phyloP scores from a whole-genome alignment of 495 filamentous ascomycete genomes.

The Trichoderma asperelloides region DNA sequence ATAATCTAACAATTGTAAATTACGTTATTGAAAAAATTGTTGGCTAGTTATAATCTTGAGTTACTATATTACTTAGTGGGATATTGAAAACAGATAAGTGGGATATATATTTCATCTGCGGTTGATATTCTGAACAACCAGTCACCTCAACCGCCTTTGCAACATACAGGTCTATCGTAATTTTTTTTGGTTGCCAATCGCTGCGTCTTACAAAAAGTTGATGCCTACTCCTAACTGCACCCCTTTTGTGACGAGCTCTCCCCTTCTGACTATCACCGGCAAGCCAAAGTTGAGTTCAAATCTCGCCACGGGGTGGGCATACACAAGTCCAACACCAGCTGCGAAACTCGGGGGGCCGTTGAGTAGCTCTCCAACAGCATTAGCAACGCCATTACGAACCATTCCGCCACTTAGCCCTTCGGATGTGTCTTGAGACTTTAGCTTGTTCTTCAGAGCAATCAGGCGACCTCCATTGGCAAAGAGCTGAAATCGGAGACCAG shows the following conservation, averaged over 20 bases:
- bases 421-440: conserved; percentile 30
- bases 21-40: too few species aligned
- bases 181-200: background rate
- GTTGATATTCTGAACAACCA: background rate
- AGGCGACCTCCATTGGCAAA: conserved; percentile 88
- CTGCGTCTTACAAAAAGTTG: conserved; percentile 62
- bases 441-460: conserved; percentile 57
- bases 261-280: conserved; percentile 68
- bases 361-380: conserved; percentile 53
- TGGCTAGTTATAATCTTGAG: too few species aligned
- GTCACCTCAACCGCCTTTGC: background rate
- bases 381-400: conserved; percentile 42
- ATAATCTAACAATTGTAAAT: too few species aligned
- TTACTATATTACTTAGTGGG: background rate
- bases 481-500: conserved; percentile 77
- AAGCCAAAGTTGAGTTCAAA: conserved; percentile 95
- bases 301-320: conserved; percentile 81
- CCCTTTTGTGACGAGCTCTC: conserved; percentile 84
- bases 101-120: background rate
- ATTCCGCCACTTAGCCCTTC: conserved; percentile 26
- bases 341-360: conserved; percentile 77
- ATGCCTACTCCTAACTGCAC: conserved; percentile 89
- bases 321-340: conserved; percentile 83
- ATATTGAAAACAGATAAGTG: background rate
- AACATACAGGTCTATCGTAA: background rate